Evolutionary conservation across 306 rosid species (phyloP).

Genomic region (Prosopis cineraria): DNA sequence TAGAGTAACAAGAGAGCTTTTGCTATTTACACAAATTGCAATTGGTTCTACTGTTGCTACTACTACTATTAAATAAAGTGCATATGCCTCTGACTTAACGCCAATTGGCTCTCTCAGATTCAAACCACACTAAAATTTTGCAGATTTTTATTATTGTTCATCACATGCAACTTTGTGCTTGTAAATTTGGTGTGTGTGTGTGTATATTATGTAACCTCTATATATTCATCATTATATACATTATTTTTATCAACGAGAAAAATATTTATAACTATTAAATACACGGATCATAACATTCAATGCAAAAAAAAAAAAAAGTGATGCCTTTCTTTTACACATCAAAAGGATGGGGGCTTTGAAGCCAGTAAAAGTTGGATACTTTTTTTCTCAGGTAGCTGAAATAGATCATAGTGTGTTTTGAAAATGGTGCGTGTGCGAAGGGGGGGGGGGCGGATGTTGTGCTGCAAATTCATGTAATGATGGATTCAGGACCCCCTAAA

Average conservation of each 20-base stretch:
- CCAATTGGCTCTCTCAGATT: constrained; percentile 53
- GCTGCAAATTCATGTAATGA: constrained; percentile 58
- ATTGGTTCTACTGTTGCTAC: no score
- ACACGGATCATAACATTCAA: background rate
- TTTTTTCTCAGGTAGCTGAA: constrained; percentile 22
- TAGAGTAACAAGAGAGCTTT: no score
- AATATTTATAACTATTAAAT: background rate
- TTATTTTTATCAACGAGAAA: no score
- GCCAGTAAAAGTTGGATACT: constrained; percentile 40
- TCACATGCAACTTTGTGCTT: constrained; percentile 60
- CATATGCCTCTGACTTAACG: constrained; percentile 41
- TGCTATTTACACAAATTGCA: no score
- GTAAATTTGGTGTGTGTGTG: no score
- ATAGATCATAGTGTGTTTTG: constrained; percentile 42
- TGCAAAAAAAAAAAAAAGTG: constrained; percentile 31
- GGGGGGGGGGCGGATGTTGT: no score
- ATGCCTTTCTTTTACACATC: constrained; percentile 36
- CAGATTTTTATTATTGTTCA: constrained; percentile 37
- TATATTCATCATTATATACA: no score
- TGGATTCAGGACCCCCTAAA: constrained; percentile 42
- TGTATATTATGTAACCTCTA: no score
- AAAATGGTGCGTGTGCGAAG: constrained; percentile 25
- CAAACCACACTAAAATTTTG: constrained; percentile 32
- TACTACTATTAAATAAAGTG: constrained; percentile 42
- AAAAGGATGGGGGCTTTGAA: constrained; percentile 37